phyloP scores from a whole-genome alignment of 2,329 filamentous ascomycete species.

The Pseudohalonectria lignicola region DNA sequence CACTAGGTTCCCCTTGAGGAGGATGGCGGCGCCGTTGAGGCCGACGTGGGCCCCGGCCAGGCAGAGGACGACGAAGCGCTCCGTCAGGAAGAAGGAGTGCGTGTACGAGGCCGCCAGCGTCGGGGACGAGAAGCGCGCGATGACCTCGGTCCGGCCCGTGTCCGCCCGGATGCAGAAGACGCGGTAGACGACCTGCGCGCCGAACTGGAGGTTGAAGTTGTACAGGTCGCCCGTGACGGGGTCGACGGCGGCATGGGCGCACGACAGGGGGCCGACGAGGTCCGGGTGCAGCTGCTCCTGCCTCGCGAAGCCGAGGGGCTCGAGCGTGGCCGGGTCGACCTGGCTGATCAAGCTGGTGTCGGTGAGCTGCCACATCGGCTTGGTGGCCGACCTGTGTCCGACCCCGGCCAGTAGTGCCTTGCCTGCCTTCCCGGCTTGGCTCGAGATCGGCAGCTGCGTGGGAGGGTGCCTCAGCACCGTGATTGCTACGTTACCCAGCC shows the following conservation, averaged over 20 bases:
- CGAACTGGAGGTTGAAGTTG: conserved; percentile 70
- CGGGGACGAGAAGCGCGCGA: conserved; percentile 36
- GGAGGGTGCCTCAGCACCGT: background rate
- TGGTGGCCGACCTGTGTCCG: conserved; percentile 25
- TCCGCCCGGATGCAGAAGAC: conserved; percentile 52
- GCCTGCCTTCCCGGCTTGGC: background rate
- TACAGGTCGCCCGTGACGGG: conserved; percentile 63
- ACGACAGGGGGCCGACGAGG: conserved; percentile 55
- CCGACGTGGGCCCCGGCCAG: conserved; percentile 56
- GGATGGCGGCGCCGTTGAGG: conserved; percentile 44
- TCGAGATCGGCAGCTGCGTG: background rate
- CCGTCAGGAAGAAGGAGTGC: conserved; percentile 70
- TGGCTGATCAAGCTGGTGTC: conserved; percentile 47
- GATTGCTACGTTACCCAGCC: background rate
- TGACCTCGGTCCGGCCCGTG: conserved; percentile 56
- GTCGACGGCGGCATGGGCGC: conserved; percentile 62
- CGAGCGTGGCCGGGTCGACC: conserved; percentile 59
- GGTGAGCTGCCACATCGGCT: conserved; percentile 41
- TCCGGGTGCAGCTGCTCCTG: conserved; percentile 56
- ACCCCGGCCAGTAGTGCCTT: background rate
- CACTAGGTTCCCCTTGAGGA: conserved; percentile 56
- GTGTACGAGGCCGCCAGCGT: conserved; percentile 52
- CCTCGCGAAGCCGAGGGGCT: conserved; percentile 53
- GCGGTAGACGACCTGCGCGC: conserved; percentile 48
- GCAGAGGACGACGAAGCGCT: conserved; percentile 61